Evolutionary conservation across 1,284 basidiomycete species (phyloP).

Genomic region (Sporisorium scitamineum): DNA sequence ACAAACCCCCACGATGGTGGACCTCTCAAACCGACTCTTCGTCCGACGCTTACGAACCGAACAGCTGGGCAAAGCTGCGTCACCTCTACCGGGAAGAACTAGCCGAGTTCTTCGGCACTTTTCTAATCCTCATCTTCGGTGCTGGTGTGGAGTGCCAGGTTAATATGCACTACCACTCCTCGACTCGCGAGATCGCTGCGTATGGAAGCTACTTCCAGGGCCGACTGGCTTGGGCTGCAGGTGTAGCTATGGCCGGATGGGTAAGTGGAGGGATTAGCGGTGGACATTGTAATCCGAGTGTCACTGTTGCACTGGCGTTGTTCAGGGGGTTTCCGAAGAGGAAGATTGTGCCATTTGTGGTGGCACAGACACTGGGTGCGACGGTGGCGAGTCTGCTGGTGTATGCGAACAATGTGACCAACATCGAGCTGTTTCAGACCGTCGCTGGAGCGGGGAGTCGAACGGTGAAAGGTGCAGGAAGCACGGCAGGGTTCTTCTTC

Average conservation of each 20-base stretch:
- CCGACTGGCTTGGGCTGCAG: constrained; percentile 60
- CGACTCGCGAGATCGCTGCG: constrained; percentile 21
- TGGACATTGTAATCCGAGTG: constrained; percentile 55
- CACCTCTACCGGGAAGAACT: constrained; percentile 54
- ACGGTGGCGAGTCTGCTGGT: constrained; percentile 77
- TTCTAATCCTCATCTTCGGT: constrained; percentile 63
- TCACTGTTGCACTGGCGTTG: constrained; percentile 77
- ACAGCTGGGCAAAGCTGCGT: constrained; percentile 44
- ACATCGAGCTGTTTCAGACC: constrained; percentile 79
- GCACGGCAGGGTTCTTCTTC: constrained; percentile 79
- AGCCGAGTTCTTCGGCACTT: constrained; percentile 58
- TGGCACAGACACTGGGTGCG: constrained; percentile 79
- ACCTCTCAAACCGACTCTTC: background rate
- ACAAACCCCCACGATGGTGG: constrained; percentile 51
- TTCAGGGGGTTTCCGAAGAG: constrained; percentile 81
- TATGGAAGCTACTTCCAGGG: constrained; percentile 52
- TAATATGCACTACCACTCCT: constrained; percentile 47
- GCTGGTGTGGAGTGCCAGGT: constrained; percentile 65
- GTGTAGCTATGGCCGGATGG: constrained; percentile 60
- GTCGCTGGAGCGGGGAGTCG: constrained; percentile 72
- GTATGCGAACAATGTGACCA: constrained; percentile 82
- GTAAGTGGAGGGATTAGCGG: constrained; percentile 57
- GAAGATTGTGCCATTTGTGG: constrained; percentile 80
- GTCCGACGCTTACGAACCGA: constrained; percentile 14
- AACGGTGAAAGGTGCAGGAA: constrained; percentile 72